Percentiles rank a stretch among this genome's conserved stretches.
Conservation (phyloP, 2,329 filamentous ascomycete genomes). For the Clarireedia hainanense region DNA sequence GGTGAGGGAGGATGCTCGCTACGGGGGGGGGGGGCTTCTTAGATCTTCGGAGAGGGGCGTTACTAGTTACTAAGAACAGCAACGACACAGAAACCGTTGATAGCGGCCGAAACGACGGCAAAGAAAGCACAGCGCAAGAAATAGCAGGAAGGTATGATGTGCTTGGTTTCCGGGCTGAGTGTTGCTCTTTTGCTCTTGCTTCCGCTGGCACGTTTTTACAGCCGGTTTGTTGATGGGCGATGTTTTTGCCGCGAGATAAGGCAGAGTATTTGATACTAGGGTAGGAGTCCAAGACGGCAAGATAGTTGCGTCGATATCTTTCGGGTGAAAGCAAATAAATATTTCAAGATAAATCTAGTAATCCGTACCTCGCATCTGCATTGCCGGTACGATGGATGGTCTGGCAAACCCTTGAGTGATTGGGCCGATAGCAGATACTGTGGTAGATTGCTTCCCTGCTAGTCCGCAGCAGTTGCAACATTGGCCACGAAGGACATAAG, state of each 20-base stretch:
- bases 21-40: neutral
- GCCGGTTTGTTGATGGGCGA: neutral
- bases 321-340: constrained; percentile 1
- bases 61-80: constrained; percentile 8
- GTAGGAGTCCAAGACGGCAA: neutral
- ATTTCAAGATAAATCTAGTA: constrained; percentile 13
- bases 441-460: neutral
- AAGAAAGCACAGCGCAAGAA: neutral
- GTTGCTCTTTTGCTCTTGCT: neutral
- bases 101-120: neutral
- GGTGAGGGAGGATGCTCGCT: too few relatives aligned
- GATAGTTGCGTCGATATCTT: neutral
- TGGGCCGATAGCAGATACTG: constrained; percentile 2
- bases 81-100: neutral
- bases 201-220: neutral
- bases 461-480: neutral
- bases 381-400: constrained; percentile 7
- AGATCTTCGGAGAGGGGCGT: neutral
- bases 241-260: neutral
- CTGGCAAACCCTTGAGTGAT: constrained; percentile 2
- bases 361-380: constrained; percentile 19
- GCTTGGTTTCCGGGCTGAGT: neutral
- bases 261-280: constrained; percentile 6
- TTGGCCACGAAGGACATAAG: too few relatives aligned
- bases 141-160: neutral